Conservation (phyloP, 1,284 basidiomycete species). For the Crucibulum parvulum region DNA sequence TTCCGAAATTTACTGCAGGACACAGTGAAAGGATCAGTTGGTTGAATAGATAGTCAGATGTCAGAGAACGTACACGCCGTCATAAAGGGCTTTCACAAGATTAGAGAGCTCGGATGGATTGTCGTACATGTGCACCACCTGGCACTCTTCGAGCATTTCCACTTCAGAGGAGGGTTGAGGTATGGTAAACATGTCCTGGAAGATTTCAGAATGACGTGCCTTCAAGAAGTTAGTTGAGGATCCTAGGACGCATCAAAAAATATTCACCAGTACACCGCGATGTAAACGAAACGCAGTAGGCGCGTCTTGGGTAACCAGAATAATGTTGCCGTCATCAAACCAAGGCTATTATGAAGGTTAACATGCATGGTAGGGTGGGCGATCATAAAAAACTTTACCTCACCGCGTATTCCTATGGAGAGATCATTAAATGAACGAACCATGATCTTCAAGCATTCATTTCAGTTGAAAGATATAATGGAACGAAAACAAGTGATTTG, state of each 20-base stretch:
- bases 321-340: conserved; percentile 67
- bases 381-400: conserved; percentile 15
- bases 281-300: conserved; percentile 61
- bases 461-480: too few species aligned
- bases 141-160: conserved; percentile 52
- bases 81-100: conserved; percentile 62
- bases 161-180: conserved; percentile 47
- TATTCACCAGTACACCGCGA: conserved; percentile 54
- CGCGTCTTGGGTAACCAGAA: conserved; percentile 49
- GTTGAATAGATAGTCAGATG: background rate
- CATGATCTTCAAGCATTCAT: too few species aligned
- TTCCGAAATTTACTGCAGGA: conserved; percentile 42
- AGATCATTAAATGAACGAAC: too few species aligned
- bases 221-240: conserved; percentile 3
- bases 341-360: conserved; percentile 44
- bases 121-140: conserved; percentile 61
- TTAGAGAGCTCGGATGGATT: conserved; percentile 56
- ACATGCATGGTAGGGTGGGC: background rate
- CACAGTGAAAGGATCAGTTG: background rate
- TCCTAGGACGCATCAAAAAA: background rate
- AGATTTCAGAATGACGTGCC: conserved; percentile 64
- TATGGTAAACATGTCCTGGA: conserved; percentile 62
- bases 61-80: conserved; percentile 54
- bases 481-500: too few species aligned
- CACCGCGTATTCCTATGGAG: conserved; percentile 1